These are phyloP conservation scores for Pharus latifolius DNA, from an alignment of 176 grass and related monocot species.

Conservation along the genomic window DNA sequence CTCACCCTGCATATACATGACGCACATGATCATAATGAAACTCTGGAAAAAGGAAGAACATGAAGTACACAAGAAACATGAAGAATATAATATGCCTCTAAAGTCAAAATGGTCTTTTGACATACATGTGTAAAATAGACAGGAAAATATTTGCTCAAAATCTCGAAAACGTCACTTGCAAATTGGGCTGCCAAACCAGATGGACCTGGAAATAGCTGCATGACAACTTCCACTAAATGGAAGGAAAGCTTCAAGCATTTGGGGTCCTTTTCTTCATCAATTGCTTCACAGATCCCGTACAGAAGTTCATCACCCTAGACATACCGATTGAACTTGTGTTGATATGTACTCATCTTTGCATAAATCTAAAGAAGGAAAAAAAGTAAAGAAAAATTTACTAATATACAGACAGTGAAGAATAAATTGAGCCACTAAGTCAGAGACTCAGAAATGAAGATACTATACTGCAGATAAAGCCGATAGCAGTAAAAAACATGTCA, in stretches of 20 bases:
- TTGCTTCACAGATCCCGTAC: constrained; percentile 55
- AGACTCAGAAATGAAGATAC: background rate
- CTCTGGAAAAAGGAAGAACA: constrained; percentile 13
- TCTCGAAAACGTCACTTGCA: constrained; percentile 63
- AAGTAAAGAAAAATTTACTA: constrained; percentile 2
- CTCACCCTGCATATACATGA: constrained; percentile 33
- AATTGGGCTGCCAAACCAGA: constrained; percentile 49
- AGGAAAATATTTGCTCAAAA: constrained; percentile 92
- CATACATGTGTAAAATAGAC: constrained; percentile 95
- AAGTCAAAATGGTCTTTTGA: constrained; percentile 7
- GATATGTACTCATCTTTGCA: constrained; percentile 3
- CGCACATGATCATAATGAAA: background rate
- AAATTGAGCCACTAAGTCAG: background rate
- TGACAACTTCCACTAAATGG: constrained; percentile 51
- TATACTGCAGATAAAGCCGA: too few relatives aligned
- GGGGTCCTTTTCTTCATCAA: constrained; percentile 91
- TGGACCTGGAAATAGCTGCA: constrained; percentile 46
- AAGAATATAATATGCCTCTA: background rate
- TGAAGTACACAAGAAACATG: constrained; percentile 7
- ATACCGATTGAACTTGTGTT: constrained; percentile 17
- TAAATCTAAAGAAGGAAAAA: background rate
- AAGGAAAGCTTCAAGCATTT: constrained; percentile 78
- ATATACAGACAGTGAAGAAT: background rate
- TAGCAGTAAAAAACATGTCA: too few relatives aligned
- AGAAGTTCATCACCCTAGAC: constrained; percentile 63